Evolutionary conservation across 768 basidiomycete species (phyloP), one percentile per base, ranked within the genome.

Genomic region (Tricholoma sp.): DNA sequence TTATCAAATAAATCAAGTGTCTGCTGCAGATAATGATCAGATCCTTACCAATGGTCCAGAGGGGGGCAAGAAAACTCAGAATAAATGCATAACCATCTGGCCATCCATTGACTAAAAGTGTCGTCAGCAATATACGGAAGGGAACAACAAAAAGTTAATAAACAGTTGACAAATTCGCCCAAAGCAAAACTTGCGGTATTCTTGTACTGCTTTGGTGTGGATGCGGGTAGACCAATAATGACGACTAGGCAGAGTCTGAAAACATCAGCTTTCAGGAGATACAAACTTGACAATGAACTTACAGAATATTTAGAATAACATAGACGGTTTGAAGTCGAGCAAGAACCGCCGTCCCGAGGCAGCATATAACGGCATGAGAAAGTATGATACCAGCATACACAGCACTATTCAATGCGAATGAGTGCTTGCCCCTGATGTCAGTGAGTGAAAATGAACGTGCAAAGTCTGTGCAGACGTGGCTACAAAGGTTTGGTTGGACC

Each of bases 281-380:
- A 15, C 28, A 33, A 44, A 13, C 4, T 36, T 8, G 2, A 29
- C 9, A 5, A 17, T 32, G 24, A 24, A 24, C 86, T 54, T 66
- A 87, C 85, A 83, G 54, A 33, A 90, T 70, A 63, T 91, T 92
- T 51, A 91, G 74, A 20, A 80, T 61, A 12, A 90, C 80, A 62
- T 88, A 91, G 3, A 88, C 66, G 15, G 78, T 83, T 67, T 92
- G 90, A 11, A 91, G 61, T 20, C 88, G 75, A 0, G 90, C 89
- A 9, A 93, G 74, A 24, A 85, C 52, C 1, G 74, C 63, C 1
- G 89, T 91, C n/a, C 80, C 88, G 18, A 91, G 75, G 60, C 84
- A 85, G 62, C 88, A 91, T 41, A 88, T 62, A 2, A 83, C 56
- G 0, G 78, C 86, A 65, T 91, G 87, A 1, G 80, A 72, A 24